These are phyloP conservation scores for Yamagishiella unicocca DNA, from an alignment of 139 green algal species.

Conservation along the genomic window DNA sequence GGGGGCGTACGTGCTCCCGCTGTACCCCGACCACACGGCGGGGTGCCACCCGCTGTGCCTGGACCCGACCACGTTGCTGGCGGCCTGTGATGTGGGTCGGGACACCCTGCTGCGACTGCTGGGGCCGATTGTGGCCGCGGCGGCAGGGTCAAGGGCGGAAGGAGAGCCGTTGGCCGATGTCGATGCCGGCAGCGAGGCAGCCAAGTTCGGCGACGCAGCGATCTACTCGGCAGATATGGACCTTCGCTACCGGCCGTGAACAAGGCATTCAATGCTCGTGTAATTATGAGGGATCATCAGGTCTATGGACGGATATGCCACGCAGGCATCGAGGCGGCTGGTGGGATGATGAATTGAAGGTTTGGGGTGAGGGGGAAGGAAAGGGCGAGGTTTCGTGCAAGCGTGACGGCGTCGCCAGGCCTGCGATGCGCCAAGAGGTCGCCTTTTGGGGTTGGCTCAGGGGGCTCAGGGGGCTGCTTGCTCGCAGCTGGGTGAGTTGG, in stretches of 20 bases:
- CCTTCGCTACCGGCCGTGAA: slow-evolving; percentile 15
- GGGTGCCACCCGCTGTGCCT: slow-evolving; percentile 73
- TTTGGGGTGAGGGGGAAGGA: too few relatives aligned
- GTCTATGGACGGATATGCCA: too few relatives aligned
- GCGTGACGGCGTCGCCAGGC: too few relatives aligned
- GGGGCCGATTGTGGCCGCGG: not conserved
- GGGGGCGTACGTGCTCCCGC: slow-evolving; percentile 54
- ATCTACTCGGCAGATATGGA: slow-evolving; percentile 13
- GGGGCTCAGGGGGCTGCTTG: too few relatives aligned
- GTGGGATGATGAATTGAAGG: too few relatives aligned
- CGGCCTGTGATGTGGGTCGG: slow-evolving; percentile 70
- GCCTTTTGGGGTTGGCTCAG: too few relatives aligned
- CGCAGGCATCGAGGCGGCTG: too few relatives aligned
- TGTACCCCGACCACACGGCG: slow-evolving; percentile 55
- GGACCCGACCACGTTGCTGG: slow-evolving; percentile 60
- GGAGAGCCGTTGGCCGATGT: not conserved
- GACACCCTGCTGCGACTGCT: slow-evolving; percentile 43
- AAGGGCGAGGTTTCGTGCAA: too few relatives aligned
- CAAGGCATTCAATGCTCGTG: not conserved
- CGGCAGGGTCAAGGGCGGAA: not conserved
- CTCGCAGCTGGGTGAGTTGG: too few relatives aligned
- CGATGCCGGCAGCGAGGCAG: not conserved
- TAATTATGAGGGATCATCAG: not conserved
- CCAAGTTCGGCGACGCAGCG: slow-evolving; percentile 7
- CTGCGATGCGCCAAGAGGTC: too few relatives aligned